Evolutionary conservation across 768 basidiomycete species (phyloP).

Genomic region (Hypholoma fasciculare): DNA sequence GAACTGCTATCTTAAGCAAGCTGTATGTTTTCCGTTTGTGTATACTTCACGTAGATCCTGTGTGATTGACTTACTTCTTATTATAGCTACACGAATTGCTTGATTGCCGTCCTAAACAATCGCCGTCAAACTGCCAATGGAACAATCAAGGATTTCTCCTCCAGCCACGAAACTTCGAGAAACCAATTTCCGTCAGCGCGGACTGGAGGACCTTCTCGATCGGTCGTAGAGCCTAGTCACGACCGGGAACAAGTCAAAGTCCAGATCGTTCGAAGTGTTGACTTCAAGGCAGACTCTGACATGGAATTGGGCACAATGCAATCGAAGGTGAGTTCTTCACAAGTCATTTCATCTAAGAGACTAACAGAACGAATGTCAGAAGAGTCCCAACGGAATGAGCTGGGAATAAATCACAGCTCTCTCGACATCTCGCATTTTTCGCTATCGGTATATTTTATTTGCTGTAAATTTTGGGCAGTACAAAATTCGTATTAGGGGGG

Average conservation of each 20-base stretch:
- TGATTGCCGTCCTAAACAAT: conserved; percentile 7
- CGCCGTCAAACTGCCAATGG: conserved; percentile 1
- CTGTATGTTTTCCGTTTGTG: background rate
- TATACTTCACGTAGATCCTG: too few species aligned
- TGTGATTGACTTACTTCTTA: too few species aligned
- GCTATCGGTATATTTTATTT: too few species aligned
- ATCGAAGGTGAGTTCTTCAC: background rate
- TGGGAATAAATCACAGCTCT: too few species aligned
- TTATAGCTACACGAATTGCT: conserved; percentile 1
- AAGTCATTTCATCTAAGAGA: too few species aligned
- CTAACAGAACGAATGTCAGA: too few species aligned
- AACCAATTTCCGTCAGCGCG: background rate
- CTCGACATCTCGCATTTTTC: too few species aligned
- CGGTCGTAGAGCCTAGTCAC: background rate
- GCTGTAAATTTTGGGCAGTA: too few species aligned
- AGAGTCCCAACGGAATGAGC: too few species aligned
- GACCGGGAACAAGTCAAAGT: background rate
- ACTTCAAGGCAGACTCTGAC: conserved; percentile 2
- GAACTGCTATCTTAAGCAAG: background rate
- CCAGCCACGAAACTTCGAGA: background rate
- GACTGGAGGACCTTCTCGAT: background rate
- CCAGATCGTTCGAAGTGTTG: conserved; percentile 1
- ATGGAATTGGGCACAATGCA: conserved; percentile 2
- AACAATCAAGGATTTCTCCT: background rate
- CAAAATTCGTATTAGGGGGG: too few species aligned